These are phyloP conservation scores for Oryza brachyantha DNA, from an alignment of 176 grass and related monocot genomes.

Conservation along the genomic window DNA sequence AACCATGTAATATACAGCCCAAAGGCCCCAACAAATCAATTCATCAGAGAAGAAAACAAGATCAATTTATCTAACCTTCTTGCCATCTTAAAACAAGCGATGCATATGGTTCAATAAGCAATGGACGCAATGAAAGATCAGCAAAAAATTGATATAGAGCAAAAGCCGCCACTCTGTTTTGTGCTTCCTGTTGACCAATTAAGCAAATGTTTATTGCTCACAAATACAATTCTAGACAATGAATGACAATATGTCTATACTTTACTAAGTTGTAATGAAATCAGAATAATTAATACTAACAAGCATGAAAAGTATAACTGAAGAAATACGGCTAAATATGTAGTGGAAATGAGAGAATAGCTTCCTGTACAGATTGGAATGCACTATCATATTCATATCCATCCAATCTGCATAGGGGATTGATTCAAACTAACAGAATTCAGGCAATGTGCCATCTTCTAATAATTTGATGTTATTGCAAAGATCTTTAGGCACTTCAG, in stretches of 20 bases:
- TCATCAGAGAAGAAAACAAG: slow-evolving; percentile 26
- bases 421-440: background rate
- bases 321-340: slow-evolving; percentile 24
- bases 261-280: slow-evolving; percentile 5
- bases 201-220: slow-evolving; percentile 21
- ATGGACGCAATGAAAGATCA: slow-evolving; percentile 75
- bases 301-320: background rate
- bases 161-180: slow-evolving; percentile 80
- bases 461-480: background rate
- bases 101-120: slow-evolving; percentile 80
- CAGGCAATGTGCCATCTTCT: background rate
- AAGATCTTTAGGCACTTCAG: background rate
- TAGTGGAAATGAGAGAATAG: background rate
- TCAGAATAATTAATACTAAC: slow-evolving; percentile 7
- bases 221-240: slow-evolving; percentile 1
- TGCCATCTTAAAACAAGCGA: slow-evolving; percentile 89
- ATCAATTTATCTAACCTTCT: slow-evolving; percentile 58
- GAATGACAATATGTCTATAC: slow-evolving; percentile 9
- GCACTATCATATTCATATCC: background rate
- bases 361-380: background rate
- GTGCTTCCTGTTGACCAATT: slow-evolving; percentile 69
- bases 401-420: background rate
- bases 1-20: background rate
- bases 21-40: slow-evolving; percentile 1
- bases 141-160: slow-evolving; percentile 88